Evolutionary conservation across 2,329 filamentous ascomycete species (phyloP).

Genomic region (Pyrenophora teres): DNA sequence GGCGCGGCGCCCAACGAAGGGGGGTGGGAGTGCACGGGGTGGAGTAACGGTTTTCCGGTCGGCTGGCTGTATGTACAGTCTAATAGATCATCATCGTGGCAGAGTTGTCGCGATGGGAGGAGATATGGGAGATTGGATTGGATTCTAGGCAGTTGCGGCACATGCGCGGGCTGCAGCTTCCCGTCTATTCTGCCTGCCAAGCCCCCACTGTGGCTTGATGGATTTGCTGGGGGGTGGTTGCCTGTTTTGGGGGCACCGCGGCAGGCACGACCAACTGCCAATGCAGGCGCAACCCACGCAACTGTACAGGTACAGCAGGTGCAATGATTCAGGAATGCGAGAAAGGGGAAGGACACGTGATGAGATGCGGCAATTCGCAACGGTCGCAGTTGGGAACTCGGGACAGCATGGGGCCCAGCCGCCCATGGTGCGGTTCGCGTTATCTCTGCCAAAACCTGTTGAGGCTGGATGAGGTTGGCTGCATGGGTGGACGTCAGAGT

Average conservation of each 20-base stretch:
- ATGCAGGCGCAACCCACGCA: too few relatives aligned
- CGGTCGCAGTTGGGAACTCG: background rate
- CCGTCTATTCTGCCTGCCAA: conserved; percentile 6
- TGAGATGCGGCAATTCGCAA: background rate
- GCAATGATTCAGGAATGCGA: background rate
- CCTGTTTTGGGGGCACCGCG: background rate
- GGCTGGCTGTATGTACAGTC: too few relatives aligned
- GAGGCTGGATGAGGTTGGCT: conserved; percentile 11
- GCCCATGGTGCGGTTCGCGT: background rate
- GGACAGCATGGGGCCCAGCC: background rate
- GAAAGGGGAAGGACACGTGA: background rate
- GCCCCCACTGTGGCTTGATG: conserved; percentile 4
- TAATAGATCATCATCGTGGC: too few relatives aligned
- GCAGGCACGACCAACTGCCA: background rate
- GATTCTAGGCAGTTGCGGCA: background rate
- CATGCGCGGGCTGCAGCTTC: conserved; percentile 5
- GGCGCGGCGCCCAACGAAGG: too few relatives aligned
- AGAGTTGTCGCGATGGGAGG: too few relatives aligned
- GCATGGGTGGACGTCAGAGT: conserved; percentile 19
- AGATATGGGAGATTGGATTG: conserved; percentile 8
- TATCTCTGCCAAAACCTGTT: conserved; percentile 13
- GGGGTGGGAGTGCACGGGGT: too few relatives aligned
- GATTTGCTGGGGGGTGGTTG: background rate
- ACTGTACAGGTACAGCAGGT: too few relatives aligned
- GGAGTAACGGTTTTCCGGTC: too few relatives aligned